phyloP scores from a whole-genome alignment of 768 basidiomycete species.

The Xanthoconium stramineum region DNA sequence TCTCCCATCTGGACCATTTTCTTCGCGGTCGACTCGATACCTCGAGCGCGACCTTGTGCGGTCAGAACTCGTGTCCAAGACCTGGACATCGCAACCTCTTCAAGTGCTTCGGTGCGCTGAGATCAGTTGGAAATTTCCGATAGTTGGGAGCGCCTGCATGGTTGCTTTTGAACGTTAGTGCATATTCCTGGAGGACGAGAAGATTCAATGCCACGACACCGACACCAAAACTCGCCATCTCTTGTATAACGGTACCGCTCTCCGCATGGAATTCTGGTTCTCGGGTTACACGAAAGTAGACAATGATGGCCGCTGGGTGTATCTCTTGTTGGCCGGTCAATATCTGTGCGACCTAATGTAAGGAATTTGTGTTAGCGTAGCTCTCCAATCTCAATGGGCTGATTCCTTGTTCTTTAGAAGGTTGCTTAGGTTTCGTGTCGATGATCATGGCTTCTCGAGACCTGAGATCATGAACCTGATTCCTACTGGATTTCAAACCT shows the following conservation, averaged over 20 bases:
- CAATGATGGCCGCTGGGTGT: background rate
- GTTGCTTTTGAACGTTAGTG: background rate
- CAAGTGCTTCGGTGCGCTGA: background rate
- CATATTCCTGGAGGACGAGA: background rate
- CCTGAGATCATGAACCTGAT: background rate
- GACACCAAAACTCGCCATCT: background rate
- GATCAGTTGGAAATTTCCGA: background rate
- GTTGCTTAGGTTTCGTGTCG: background rate
- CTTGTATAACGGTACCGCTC: background rate
- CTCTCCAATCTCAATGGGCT: background rate
- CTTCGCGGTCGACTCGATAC: background rate
- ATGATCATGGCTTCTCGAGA: background rate
- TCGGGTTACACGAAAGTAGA: no score
- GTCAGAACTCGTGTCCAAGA: background rate
- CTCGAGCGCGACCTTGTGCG: background rate
- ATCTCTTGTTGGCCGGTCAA: background rate
- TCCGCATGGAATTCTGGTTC: background rate
- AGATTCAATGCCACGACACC: background rate
- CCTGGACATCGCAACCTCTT: background rate
- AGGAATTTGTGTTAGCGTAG: background rate
- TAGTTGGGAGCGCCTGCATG: background rate
- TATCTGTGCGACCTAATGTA: background rate
- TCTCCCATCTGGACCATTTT: background rate
- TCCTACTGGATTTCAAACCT: background rate
- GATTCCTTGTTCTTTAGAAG: background rate